A percentile compares a stretch with the other conserved stretches of the same genome.
phyloP scores from a whole-genome alignment of 2,329 filamentous ascomycete species.

The Raffaelea deltoideospora region DNA sequence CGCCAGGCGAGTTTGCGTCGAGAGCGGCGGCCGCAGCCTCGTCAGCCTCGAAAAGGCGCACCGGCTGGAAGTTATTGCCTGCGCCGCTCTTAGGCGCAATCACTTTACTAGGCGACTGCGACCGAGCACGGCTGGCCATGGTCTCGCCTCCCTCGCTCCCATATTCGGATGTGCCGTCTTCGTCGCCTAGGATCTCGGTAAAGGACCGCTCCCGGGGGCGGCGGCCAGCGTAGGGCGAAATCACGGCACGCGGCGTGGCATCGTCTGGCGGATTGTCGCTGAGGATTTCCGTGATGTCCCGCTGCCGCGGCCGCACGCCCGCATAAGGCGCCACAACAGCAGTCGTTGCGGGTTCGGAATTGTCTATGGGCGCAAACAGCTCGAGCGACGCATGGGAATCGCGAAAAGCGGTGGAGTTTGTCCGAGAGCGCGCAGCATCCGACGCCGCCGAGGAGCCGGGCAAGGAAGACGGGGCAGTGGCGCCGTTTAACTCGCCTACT shows the following conservation, averaged over 20 bases:
- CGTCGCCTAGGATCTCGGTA: constrained; percentile 53
- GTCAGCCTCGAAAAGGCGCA: constrained; percentile 41
- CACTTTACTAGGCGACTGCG: constrained; percentile 22
- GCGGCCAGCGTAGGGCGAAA: constrained; percentile 33
- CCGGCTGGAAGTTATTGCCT: constrained; percentile 46
- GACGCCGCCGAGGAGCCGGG: constrained; percentile 18
- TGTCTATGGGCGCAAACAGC: constrained; percentile 55
- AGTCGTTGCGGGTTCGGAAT: constrained; percentile 24
- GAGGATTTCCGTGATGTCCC: constrained; percentile 60
- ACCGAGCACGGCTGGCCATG: constrained; percentile 27
- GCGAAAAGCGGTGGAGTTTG: constrained; percentile 38
- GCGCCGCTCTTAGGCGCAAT: constrained; percentile 37
- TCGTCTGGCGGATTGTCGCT: constrained; percentile 29
- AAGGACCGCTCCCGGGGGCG: constrained; percentile 49
- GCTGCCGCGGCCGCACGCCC: constrained; percentile 44
- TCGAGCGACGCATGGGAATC: constrained; percentile 58
- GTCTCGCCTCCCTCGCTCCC: too few relatives aligned
- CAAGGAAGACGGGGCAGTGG: too few relatives aligned
- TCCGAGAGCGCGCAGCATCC: too few relatives aligned
- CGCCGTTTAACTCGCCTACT: too few relatives aligned
- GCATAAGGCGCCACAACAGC: constrained; percentile 46
- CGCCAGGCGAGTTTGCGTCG: constrained; percentile 24
- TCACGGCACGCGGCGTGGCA: constrained; percentile 16
- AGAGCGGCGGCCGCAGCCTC: constrained; percentile 15
- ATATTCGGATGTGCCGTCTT: constrained; percentile 14